Evolutionary conservation across 2,329 filamentous ascomycete species (phyloP).

Genomic region (Mariannaea sp.): DNA sequence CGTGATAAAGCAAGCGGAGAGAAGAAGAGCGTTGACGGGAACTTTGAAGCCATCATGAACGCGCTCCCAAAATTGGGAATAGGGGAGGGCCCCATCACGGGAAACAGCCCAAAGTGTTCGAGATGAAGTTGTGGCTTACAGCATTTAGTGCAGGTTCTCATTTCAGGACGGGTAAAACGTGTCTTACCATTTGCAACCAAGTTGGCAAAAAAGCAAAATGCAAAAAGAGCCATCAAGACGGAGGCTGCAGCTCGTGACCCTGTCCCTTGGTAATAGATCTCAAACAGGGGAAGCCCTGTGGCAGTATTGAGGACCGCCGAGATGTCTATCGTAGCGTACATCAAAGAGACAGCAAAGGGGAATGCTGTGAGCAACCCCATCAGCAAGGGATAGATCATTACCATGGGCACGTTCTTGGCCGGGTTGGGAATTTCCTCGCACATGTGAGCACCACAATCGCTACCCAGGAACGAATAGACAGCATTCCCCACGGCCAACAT

Average conservation of each 20-base stretch:
- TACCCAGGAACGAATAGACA: conserved; percentile 28
- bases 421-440: conserved; percentile 35
- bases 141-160: fast-evolving
- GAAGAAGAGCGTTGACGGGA: conserved; percentile 34
- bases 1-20: conserved; percentile 22
- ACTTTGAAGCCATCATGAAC: conserved; percentile 32
- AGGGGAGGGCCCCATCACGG: conserved; percentile 35
- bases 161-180: fast-evolving
- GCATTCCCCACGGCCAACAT: conserved; percentile 23
- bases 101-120: conserved; percentile 33
- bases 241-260: conserved; percentile 20
- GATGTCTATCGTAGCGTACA: conserved; percentile 26
- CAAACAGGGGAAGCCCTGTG: conserved; percentile 26
- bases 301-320: conserved; percentile 19
- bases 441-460: conserved; percentile 31
- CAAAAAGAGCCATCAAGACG: conserved; percentile 26
- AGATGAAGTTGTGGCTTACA: conserved; percentile 24
- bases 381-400: conserved; percentile 28
- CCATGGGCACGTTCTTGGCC: conserved; percentile 29
- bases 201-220: conserved; percentile 32
- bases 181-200: conserved; percentile 23
- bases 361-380: conserved; percentile 32
- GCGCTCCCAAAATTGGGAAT: conserved; percentile 31
- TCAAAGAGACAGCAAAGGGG: conserved; percentile 23
- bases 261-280: conserved; percentile 31